These are phyloP conservation scores for Leccinum aurantiacum DNA, from an alignment of 768 basidiomycete species.

Conservation along the genomic window DNA sequence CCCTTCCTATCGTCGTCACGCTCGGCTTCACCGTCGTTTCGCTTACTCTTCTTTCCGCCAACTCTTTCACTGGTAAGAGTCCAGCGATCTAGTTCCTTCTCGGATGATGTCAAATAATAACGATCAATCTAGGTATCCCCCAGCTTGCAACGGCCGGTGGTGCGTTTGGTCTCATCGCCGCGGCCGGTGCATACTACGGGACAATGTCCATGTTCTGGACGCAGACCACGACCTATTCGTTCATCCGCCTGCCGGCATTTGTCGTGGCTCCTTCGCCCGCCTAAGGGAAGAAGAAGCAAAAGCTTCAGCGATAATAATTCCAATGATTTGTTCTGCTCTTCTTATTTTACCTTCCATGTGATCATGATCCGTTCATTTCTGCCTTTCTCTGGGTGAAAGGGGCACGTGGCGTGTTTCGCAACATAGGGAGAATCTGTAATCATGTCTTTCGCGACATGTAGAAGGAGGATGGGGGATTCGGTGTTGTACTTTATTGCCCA, in stretches of 20 bases:
- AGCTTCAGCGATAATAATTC: neutral
- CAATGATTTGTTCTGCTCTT: no score
- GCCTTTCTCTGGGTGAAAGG: slow-evolving; percentile 2
- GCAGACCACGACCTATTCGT: slow-evolving; percentile 28
- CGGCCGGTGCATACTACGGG: slow-evolving; percentile 32
- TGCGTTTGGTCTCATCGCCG: slow-evolving; percentile 25
- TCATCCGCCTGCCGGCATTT: slow-evolving; percentile 27
- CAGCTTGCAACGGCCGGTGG: slow-evolving; percentile 31
- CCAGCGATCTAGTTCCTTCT: neutral
- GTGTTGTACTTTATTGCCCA: neutral
- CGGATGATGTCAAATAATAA: neutral
- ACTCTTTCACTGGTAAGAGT: slow-evolving; percentile 28
- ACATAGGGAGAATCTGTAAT: neutral
- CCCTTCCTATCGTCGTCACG: slow-evolving; percentile 22
- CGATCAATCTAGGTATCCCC: slow-evolving; percentile 13
- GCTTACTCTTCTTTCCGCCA: slow-evolving; percentile 26
- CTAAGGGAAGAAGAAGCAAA: neutral
- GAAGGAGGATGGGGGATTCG: neutral
- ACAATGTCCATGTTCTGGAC: slow-evolving; percentile 30
- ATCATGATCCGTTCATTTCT: neutral
- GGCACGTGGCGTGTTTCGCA: neutral
- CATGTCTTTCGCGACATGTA: neutral
- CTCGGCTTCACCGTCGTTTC: slow-evolving; percentile 24
- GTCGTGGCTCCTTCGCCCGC: slow-evolving; percentile 19
- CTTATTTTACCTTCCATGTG: neutral